These are phyloP conservation scores for Theobroma grandiflorum DNA, from an alignment of 441 rosid genomes.

Conservation along the genomic window DNA sequence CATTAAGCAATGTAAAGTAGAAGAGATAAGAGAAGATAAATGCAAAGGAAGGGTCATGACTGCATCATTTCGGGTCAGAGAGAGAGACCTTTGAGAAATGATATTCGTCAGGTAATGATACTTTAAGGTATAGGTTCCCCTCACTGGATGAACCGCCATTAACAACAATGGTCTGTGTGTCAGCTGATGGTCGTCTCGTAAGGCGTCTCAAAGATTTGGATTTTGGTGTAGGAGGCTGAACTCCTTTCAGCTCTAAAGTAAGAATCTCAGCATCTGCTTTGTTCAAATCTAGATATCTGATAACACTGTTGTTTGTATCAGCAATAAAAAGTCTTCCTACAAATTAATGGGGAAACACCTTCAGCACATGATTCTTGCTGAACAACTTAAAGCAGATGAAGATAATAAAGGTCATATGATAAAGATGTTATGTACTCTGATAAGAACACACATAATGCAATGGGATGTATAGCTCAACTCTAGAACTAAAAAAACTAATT, in stretches of 20 bases:
- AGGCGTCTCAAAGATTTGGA: slow-evolving; percentile 76
- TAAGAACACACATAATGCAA: neutral
- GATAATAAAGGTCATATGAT: slow-evolving; percentile 13
- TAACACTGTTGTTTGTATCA: slow-evolving; percentile 88
- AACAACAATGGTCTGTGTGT: slow-evolving; percentile 63
- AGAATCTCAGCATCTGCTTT: slow-evolving; percentile 59
- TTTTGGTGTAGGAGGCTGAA: slow-evolving; percentile 76
- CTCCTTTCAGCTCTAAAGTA: slow-evolving; percentile 89
- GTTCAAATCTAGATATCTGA: slow-evolving; percentile 78
- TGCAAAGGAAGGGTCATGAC: neutral
- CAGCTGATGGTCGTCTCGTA: slow-evolving; percentile 76
- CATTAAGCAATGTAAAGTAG: neutral
- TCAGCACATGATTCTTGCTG: slow-evolving; percentile 9
- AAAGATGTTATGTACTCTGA: neutral
- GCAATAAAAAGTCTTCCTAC: slow-evolving; percentile 86
- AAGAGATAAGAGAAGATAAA: neutral
- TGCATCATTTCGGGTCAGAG: slow-evolving; percentile 2
- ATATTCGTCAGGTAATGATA: slow-evolving; percentile 78
- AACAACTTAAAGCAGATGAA: neutral
- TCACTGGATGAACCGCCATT: slow-evolving; percentile 65
- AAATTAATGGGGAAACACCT: slow-evolving; percentile 28
- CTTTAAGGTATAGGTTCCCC: slow-evolving; percentile 68
- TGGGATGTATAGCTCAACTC: neutral
- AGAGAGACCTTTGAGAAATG: slow-evolving; percentile 87
- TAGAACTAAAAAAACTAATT: neutral